Evolutionary conservation across 192 early-diverging fungal genomes (phyloP), one percentile per base, ranked within the genome.

Genomic region (Coemansia sp.): DNA sequence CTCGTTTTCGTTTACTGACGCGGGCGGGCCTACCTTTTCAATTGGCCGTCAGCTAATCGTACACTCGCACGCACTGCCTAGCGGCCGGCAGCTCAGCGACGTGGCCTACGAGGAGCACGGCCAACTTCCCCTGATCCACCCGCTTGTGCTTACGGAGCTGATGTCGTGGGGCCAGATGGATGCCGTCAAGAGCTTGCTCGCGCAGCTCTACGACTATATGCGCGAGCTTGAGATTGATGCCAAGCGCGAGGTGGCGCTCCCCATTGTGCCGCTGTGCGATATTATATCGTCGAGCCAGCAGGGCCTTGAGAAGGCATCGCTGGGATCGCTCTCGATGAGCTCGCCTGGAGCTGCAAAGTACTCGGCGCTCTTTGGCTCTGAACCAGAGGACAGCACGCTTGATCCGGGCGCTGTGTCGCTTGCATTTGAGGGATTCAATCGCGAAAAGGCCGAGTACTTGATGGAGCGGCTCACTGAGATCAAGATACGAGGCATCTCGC

Each of bases 401-500:
- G 57, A 53, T 0, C 54, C 68, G 65, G 65, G 65, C 22, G 1
- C 47, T 1, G n/a, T 24, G 10, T 29, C 31, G 24, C 69, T 72
- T 17, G 81, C 75, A 35, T 71, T 78, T 74, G 72, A 56, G n/a
- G 59, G 58, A 38, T 70, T 83, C 24, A 72, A 47, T 20, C 56
- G 60, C 24, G 81, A 78, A 43, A 83, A 83, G 76, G 81, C 76
- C 6, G 68, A 73, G 6, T 83, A 60, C 45, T 46, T 83, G 19
- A 20, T 68, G 8, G 76, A 83, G 25, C 70, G 78, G 29, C 73
- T 83, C 4, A 64, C 81, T 0, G 69, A 83, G 47, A 70, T 78
- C 29, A 83, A 83, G 51, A 65, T 83, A 29, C 56, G 43, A 5
- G 87, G 86, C 2, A 84, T 95, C 17, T 85, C 87, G 22, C 73